Evolutionary conservation across 2,329 filamentous ascomycete genomes (phyloP).

Genomic region (Cylindrodendrum hubeiense): DNA sequence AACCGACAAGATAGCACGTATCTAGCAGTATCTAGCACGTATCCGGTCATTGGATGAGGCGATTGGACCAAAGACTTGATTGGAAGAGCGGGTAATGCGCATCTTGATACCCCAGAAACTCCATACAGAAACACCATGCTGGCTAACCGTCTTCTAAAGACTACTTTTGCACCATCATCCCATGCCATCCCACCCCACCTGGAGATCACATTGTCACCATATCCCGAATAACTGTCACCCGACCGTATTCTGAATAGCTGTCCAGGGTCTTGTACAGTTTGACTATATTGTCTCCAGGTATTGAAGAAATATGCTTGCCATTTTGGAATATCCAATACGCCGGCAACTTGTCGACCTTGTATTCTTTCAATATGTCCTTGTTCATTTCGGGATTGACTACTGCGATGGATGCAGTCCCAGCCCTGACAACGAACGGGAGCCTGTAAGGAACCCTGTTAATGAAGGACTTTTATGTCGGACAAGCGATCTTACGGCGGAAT

Average conservation of each 20-base stretch:
- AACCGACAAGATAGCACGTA: background rate
- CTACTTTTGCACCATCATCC: background rate
- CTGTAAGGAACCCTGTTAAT: background rate
- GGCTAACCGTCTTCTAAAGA: background rate
- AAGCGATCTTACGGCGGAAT: background rate
- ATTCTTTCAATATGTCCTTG: background rate
- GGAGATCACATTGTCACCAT: no score
- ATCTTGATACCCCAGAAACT: background rate
- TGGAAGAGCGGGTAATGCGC: background rate
- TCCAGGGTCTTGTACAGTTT: background rate
- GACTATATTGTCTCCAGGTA: background rate
- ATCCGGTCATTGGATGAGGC: background rate
- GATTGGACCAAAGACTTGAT: background rate
- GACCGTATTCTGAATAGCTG: background rate
- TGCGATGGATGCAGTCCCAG: background rate
- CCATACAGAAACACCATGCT: background rate
- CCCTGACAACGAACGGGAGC: background rate
- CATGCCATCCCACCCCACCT: no score
- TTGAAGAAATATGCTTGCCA: background rate
- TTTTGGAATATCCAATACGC: background rate
- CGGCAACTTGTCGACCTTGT: background rate
- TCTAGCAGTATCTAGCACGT: no score
- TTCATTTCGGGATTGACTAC: background rate
- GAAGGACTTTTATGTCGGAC: background rate
- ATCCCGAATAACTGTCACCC: no score